A percentile compares a stretch with the other conserved stretches of the same genome.
phyloP scores from a whole-genome alignment of 2,329 filamentous ascomycete species.

The Alternaria burnsii region DNA sequence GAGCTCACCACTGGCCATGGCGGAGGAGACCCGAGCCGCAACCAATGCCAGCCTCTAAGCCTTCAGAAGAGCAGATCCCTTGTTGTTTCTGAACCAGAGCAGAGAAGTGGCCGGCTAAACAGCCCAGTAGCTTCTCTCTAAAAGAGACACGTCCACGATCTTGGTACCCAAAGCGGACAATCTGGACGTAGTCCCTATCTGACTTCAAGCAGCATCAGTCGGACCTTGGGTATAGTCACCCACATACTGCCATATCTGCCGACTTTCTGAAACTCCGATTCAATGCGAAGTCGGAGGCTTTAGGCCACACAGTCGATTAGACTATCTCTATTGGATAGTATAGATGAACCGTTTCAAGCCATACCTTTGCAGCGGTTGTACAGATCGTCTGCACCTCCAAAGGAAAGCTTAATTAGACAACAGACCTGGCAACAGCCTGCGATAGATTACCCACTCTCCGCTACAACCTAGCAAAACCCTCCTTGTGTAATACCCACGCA shows the following conservation, averaged over 20 bases:
- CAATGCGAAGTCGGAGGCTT: neutral
- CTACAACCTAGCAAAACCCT: neutral
- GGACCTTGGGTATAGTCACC: neutral
- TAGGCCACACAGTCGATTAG: neutral
- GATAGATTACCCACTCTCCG: constrained; percentile 7
- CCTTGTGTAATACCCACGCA: neutral
- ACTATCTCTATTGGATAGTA: neutral
- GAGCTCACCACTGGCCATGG: neutral
- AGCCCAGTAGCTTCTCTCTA: neutral
- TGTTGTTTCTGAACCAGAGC: neutral
- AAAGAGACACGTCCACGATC: neutral
- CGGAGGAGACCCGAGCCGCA: constrained; percentile 2
- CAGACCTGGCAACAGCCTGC: neutral
- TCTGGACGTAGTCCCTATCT: neutral
- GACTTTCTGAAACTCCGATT: neutral
- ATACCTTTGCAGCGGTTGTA: neutral
- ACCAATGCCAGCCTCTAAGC: neutral
- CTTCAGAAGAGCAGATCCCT: neutral
- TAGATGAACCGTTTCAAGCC: neutral
- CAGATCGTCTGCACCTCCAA: neutral
- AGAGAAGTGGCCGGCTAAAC: neutral
- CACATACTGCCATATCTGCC: neutral
- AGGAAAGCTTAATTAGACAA: neutral
- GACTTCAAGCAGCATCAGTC: neutral
- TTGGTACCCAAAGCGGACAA: neutral